Evolutionary conservation across 192 early-diverging fungal genomes (phyloP), one percentile per base, ranked within the genome.

Genomic region (Jimgerdemannia lactiflua): DNA sequence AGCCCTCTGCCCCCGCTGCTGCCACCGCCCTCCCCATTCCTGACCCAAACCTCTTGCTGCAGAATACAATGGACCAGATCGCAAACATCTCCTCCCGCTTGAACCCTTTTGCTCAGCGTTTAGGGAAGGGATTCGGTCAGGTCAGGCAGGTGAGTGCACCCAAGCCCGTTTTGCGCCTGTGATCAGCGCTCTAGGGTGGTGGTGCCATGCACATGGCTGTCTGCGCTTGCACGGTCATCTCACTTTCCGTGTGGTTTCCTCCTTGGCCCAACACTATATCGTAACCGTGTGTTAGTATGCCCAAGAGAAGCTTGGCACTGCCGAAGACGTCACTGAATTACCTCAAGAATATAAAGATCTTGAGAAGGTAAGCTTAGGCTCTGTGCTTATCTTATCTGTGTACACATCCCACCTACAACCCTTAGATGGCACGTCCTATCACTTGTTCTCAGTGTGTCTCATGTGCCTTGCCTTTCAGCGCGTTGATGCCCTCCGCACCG

Each of bases 311-410:
- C 85, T 97, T 70, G 94, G 93, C 43, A 92, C 83, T 71, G 86
- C 86, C 11, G 88, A 89, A 29, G 95, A 97, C 71, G 87, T 96
- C 42, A 99, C 98, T 42, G 94, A 95, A 72, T 91, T 99, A 41
- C 98, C 98, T 44, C 87, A 87, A 71, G 97, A 99, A 77, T 99
- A 98, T 83, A 86, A 94, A 71, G 90, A 93, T 70, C 86, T 99
- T 65, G 98, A 98, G 77, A 89, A 88, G 87, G 94, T 94, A 86
- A 71, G 74, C 69, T 17, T 73, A 19, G 7, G 6, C 29, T 68
- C 19, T 59, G 29, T 29, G 29, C 29, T 29, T 29, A 29, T 29
- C 29, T 29, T 29, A 29, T 29, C 29, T 29, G 29, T 29, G 29
- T 29, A 29, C 29, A 29, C 29, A 29, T 29, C 29, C 29, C 29